Evolutionary conservation across 176 grass and related monocot genomes (phyloP).

Genomic region (Raddia guianensis): DNA sequence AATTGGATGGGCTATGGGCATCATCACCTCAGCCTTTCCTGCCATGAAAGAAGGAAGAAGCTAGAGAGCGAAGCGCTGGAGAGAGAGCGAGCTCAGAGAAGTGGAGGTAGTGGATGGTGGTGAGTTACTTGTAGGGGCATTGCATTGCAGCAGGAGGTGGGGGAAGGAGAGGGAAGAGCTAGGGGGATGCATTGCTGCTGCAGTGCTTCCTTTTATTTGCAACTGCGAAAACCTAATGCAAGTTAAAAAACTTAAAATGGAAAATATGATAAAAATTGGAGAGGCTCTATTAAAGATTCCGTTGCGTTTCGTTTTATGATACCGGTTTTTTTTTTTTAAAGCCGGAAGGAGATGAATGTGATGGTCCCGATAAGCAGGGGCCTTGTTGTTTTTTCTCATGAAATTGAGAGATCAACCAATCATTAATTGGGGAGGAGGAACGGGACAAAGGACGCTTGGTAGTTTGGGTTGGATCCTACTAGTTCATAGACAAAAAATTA

Average conservation of each 20-base stretch:
- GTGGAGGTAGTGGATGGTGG: conserved; percentile 10
- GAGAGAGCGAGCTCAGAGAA: conserved; percentile 9
- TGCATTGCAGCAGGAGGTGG: background rate
- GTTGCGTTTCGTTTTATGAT: conserved; percentile 35
- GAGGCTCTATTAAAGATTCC: background rate
- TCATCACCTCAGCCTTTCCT: conserved; percentile 67
- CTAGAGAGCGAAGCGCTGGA: conserved; percentile 34
- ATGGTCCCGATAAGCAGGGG: conserved; percentile 56
- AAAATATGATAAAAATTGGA: background rate
- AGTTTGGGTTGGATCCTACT: conserved; percentile 54
- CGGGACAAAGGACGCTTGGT: conserved; percentile 60
- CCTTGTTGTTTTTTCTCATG: conserved; percentile 51
- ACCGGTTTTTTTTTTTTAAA: conserved; percentile 24
- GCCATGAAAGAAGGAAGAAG: conserved; percentile 67
- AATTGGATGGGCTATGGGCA: conserved; percentile 63
- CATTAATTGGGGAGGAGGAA: conserved; percentile 55
- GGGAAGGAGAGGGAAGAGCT: background rate
- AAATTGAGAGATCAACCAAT: conserved; percentile 69
- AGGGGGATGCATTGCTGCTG: conserved; percentile 21
- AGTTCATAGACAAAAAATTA: background rate
- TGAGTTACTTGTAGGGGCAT: conserved; percentile 3
- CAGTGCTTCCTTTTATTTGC: conserved; percentile 15
- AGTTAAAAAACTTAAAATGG: background rate
- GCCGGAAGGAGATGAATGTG: conserved; percentile 34
- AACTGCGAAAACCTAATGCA: background rate